phyloP scores from a whole-genome alignment of 371 early-diverging fungal species.

The Mortierella sp. region DNA sequence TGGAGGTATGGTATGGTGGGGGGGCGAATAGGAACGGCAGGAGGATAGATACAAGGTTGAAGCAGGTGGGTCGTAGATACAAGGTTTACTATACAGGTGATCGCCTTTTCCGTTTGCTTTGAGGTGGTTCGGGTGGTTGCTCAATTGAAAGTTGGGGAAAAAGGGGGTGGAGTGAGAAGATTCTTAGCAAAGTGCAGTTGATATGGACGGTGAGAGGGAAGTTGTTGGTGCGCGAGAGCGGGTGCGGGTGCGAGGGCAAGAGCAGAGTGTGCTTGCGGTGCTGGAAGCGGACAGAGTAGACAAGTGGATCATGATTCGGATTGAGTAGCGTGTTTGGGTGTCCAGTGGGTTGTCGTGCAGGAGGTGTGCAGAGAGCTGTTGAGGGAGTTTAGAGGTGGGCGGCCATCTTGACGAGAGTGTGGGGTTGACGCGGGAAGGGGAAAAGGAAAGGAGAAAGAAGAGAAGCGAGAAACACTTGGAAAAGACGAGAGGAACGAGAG shows the following conservation, averaged over 20 bases:
- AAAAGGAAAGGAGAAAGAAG: neutral
- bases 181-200: neutral
- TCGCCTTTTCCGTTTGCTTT: neutral
- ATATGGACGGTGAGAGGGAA: neutral
- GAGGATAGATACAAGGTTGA: neutral
- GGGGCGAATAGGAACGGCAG: neutral
- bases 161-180: neutral
- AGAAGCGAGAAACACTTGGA: neutral
- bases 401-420: slow-evolving; percentile 9
- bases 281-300: slow-evolving; percentile 16
- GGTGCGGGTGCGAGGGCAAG: slow-evolving; percentile 6
- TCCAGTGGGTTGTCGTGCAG: too few species aligned
- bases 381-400: slow-evolving; percentile 16
- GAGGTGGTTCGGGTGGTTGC: too few species aligned
- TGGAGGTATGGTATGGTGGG: neutral
- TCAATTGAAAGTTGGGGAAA: neutral
- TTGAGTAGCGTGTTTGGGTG: neutral
- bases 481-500: neutral
- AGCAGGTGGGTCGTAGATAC: neutral
- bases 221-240: neutral
- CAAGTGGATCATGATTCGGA: slow-evolving; percentile 34
- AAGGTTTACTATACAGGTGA: neutral
- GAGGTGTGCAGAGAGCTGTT: too few species aligned
- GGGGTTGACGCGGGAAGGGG: neutral
- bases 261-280: slow-evolving; percentile 33